phyloP scores from a whole-genome alignment of 129 eudicot genomes.

The Artemisia tridentata region DNA sequence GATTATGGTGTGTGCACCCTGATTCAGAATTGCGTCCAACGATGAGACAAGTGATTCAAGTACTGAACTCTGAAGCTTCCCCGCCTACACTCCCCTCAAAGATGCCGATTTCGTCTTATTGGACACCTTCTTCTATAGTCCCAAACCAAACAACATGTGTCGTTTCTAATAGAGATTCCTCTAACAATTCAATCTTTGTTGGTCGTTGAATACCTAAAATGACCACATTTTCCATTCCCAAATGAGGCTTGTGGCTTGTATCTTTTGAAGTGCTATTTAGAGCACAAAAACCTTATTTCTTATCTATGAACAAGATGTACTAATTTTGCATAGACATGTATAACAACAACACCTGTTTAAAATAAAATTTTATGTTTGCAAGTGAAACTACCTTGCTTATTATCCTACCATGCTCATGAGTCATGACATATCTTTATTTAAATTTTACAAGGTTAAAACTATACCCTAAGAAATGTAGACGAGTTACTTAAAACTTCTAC shows the following conservation, averaged over 20 bases:
- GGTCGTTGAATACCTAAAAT: background rate
- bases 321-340: too few relatives aligned
- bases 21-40: constrained; percentile 36
- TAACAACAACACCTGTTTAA: too few relatives aligned
- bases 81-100: constrained; percentile 35
- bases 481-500: too few relatives aligned
- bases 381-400: too few relatives aligned
- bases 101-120: constrained; percentile 35
- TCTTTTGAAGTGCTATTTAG: background rate
- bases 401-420: too few relatives aligned
- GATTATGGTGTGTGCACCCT: constrained; percentile 63
- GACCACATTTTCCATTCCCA: background rate
- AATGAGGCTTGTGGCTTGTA: background rate
- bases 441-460: too few relatives aligned
- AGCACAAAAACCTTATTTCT: background rate
- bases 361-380: too few relatives aligned
- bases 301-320: too few relatives aligned
- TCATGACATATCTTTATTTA: too few relatives aligned
- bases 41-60: constrained; percentile 39
- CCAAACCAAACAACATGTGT: background rate
- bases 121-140: background rate
- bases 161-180: background rate
- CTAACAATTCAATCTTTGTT: background rate
- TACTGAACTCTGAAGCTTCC: constrained; percentile 35
- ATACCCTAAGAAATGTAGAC: too few relatives aligned